These are phyloP conservation scores for Solanum piurae DNA, from an alignment of 257 asterid species.

Conservation along the genomic window DNA sequence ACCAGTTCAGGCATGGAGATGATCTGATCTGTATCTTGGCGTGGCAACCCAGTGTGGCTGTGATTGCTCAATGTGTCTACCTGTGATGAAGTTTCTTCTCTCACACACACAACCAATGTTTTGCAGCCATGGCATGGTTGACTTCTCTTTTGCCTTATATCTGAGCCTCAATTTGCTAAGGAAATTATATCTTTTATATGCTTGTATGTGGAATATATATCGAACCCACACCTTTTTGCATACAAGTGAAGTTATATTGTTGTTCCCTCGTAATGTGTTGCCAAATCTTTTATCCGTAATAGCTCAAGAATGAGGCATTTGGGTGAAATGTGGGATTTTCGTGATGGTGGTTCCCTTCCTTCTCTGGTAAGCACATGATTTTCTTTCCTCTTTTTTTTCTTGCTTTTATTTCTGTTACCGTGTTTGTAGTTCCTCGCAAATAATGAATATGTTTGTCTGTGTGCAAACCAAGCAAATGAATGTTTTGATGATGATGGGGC, in stretches of 20 bases:
- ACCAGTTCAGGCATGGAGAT: background rate
- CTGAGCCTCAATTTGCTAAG: background rate
- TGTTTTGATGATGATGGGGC: background rate
- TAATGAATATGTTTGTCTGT: background rate
- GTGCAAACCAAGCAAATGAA: background rate
- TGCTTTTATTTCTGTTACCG: background rate
- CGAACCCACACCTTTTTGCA: background rate
- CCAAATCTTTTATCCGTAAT: background rate
- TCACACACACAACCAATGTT: background rate
- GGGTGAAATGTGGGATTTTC: background rate
- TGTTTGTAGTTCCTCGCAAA: background rate
- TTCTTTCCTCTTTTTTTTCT: background rate
- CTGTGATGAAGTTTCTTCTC: background rate
- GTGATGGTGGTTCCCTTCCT: constrained; percentile 7
- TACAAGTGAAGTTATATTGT: background rate
- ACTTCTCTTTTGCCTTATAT: background rate
- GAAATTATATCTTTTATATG: background rate
- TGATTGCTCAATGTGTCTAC: background rate
- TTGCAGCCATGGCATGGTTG: constrained; percentile 18
- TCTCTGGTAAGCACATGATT: background rate
- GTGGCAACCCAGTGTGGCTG: constrained; percentile 1
- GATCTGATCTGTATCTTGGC: background rate
- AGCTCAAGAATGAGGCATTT: constrained; percentile 3
- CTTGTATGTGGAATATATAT: background rate
- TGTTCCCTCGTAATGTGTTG: background rate